Evolutionary conservation across 2,329 filamentous ascomycete genomes (phyloP).

Genomic region (Aspergillus sp.): DNA sequence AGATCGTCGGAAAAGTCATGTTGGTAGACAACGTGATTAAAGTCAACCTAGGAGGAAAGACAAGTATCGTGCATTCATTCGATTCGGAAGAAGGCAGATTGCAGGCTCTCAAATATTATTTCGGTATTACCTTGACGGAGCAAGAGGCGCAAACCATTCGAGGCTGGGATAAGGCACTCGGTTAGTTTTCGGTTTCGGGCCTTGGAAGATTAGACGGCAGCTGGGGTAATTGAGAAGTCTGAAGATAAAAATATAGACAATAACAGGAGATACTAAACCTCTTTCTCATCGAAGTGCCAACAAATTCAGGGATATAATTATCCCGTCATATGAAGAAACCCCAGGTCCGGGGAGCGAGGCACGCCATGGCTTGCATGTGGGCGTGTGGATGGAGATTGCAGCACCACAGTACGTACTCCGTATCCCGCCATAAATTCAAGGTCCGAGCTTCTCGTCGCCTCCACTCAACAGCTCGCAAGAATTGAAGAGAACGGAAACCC

Average conservation of each 20-base stretch:
- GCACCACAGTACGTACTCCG: too few species aligned
- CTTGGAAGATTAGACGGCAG: neutral
- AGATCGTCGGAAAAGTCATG: constrained; percentile 25
- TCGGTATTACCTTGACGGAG: constrained; percentile 39
- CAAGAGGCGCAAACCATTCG: neutral
- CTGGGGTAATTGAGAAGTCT: neutral
- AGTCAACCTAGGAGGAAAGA: constrained; percentile 45
- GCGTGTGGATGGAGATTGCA: neutral
- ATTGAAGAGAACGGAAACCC: neutral
- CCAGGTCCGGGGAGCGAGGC: neutral
- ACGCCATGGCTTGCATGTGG: neutral
- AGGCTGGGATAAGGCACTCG: neutral
- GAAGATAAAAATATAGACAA: neutral
- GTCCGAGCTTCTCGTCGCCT: neutral
- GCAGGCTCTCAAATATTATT: constrained; percentile 44
- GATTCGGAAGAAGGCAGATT: constrained; percentile 45
- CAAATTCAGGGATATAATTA: neutral
- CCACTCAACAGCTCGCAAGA: neutral
- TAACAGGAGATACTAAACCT: neutral
- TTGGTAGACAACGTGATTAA: constrained; percentile 33
- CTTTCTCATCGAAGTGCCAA: neutral
- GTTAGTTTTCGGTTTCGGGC: neutral
- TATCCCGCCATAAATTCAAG: neutral
- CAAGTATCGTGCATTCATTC: constrained; percentile 41
- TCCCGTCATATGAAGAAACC: neutral